Conservation (phyloP, 352 stramenopile species). For the Pythium phragmiticola region DNA sequence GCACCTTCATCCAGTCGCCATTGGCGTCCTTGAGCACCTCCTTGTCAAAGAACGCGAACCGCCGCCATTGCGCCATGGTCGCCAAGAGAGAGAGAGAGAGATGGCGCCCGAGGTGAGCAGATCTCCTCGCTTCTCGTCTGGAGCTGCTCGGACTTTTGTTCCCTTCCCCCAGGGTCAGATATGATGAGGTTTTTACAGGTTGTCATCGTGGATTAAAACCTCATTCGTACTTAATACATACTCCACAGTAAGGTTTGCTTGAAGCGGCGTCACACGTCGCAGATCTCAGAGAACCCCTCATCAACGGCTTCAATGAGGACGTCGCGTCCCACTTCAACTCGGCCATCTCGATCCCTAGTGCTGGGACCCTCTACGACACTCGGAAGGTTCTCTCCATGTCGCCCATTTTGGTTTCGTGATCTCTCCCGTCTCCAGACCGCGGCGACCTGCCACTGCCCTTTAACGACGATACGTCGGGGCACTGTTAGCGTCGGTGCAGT, state of each 20-base stretch:
- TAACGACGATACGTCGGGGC: no score
- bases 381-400: no score
- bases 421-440: not conserved
- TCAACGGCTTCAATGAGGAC: no score
- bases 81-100: not conserved
- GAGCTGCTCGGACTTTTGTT: not conserved
- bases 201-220: constrained; percentile 10
- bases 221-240: constrained; percentile 19
- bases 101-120: not conserved
- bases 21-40: constrained; percentile 83
- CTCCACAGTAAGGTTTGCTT: constrained; percentile 1
- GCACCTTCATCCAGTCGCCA: constrained; percentile 84
- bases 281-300: constrained; percentile 1
- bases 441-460: no score
- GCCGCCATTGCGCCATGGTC: constrained; percentile 84
- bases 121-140: not conserved
- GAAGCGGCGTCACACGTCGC: constrained; percentile 13
- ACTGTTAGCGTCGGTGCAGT: no score
- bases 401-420: no score
- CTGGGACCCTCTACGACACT: no score
- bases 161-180: constrained; percentile 5
- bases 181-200: constrained; percentile 7
- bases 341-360: no score
- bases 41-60: constrained; percentile 90
- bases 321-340: no score